A percentile compares a stretch with the other conserved stretches of the same genome.
These are phyloP conservation scores for Linderniella brevidens DNA, from an alignment of 257 asterid genomes.

Conservation along the genomic window DNA sequence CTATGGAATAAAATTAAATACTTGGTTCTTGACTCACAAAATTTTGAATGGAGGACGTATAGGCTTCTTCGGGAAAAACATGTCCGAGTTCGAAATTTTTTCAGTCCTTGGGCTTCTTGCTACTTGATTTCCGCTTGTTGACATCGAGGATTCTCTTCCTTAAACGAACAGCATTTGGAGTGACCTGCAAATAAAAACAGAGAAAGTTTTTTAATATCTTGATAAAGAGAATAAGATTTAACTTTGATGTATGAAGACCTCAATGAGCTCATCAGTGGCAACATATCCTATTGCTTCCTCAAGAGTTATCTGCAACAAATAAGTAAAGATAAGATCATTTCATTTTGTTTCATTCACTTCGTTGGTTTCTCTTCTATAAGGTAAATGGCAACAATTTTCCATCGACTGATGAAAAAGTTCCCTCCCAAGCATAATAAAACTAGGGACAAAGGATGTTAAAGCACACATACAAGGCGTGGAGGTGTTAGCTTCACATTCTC, in stretches of 20 bases:
- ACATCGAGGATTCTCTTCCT: constrained; percentile 84
- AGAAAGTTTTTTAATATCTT: neutral
- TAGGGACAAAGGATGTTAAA: constrained; percentile 6
- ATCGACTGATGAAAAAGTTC: neutral
- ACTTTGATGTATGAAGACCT: constrained; percentile 23
- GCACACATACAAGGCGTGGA: constrained; percentile 71
- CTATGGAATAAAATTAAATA: too few species aligned
- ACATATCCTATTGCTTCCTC: constrained; percentile 99
- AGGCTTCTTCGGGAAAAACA: too few species aligned
- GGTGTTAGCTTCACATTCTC: constrained; percentile 91
- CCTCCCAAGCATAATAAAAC: neutral
- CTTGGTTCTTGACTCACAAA: too few species aligned
- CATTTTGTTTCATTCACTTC: too few species aligned
- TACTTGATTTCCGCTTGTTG: constrained; percentile 70
- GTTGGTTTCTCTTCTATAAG: too few species aligned
- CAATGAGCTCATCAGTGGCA: constrained; percentile 92
- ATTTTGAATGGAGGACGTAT: too few species aligned
- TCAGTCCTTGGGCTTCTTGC: constrained; percentile 65
- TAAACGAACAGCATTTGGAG: constrained; percentile 76
- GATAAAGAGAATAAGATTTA: neutral
- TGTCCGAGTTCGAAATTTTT: neutral
- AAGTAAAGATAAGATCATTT: neutral
- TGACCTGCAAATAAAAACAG: constrained; percentile 43
- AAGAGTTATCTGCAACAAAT: constrained; percentile 55
- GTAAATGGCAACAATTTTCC: too few species aligned